Conservation (phyloP, 2,329 filamentous ascomycete species). For the Cordyceps pruinosa region DNA sequence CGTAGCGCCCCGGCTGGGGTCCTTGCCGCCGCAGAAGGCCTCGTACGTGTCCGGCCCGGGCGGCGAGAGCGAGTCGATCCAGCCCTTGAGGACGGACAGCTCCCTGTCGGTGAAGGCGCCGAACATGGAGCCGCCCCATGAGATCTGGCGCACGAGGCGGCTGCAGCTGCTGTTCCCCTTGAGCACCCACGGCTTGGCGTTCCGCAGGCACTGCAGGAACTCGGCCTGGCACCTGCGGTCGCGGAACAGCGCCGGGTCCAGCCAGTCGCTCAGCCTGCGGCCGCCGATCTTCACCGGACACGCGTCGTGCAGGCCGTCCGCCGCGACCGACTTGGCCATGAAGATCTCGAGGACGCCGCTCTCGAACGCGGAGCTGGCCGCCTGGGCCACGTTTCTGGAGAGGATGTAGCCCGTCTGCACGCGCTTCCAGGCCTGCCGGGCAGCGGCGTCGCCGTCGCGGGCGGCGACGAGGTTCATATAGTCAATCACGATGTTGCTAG, state of each 20-base stretch:
- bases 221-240: too few relatives aligned
- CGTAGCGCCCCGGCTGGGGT: too few relatives aligned
- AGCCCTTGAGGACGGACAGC: too few relatives aligned
- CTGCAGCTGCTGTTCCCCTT: conserved; percentile 33
- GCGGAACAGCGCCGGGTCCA: too few relatives aligned
- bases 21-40: too few relatives aligned
- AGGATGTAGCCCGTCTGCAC: conserved; percentile 36
- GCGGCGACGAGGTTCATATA: conserved; percentile 25
- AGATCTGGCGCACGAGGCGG: conserved; percentile 33
- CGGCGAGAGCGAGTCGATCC: too few relatives aligned
- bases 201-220: too few relatives aligned
- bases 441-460: conserved; percentile 14
- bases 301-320: background rate
- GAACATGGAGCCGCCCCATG: conserved; percentile 42
- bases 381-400: background rate
- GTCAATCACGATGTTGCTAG: conserved; percentile 27
- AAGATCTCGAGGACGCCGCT: too few relatives aligned
- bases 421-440: conserved; percentile 30
- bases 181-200: conserved; percentile 28
- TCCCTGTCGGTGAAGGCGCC: conserved; percentile 41
- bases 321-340: background rate
- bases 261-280: background rate
- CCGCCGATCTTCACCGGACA: background rate
- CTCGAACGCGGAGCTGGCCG: too few relatives aligned
- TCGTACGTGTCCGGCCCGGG: too few relatives aligned